phyloP scores from a whole-genome alignment of 345 rosid species.

The Boechera stricta region DNA sequence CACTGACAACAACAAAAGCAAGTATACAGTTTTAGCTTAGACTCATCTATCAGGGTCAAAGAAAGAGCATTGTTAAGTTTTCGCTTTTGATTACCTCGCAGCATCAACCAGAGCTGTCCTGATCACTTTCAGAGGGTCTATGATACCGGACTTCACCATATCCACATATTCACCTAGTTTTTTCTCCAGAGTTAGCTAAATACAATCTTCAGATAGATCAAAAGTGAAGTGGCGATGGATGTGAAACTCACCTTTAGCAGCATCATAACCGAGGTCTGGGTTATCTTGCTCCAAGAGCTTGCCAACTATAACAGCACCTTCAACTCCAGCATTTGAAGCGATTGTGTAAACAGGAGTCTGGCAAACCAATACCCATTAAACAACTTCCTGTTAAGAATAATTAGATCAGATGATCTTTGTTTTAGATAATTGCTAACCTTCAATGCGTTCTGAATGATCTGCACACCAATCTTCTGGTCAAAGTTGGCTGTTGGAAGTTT shows the following conservation, averaged over 20 bases:
- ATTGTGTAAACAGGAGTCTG: conserved; percentile 73
- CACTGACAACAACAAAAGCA: neutral
- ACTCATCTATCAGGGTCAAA: neutral
- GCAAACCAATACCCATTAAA: neutral
- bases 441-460: conserved; percentile 88
- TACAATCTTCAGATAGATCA: neutral
- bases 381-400: neutral
- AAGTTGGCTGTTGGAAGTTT: conserved; percentile 89
- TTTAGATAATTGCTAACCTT: neutral
- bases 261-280: conserved; percentile 91
- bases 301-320: conserved; percentile 96
- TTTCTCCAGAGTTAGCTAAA: neutral
- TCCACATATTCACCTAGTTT: conserved; percentile 83
- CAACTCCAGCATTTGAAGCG: conserved; percentile 90
- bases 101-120: conserved; percentile 94
- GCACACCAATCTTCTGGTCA: conserved; percentile 96
- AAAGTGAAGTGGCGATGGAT: neutral
- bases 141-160: conserved; percentile 91
- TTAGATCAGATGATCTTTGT: neutral
- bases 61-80: neutral
- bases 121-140: conserved; percentile 92
- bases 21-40: neutral
- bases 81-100: conserved; percentile 7
- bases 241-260: conserved; percentile 70
- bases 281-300: conserved; percentile 94